phyloP scores from a whole-genome alignment of 768 basidiomycete species.

The Jaapia argillacea region DNA sequence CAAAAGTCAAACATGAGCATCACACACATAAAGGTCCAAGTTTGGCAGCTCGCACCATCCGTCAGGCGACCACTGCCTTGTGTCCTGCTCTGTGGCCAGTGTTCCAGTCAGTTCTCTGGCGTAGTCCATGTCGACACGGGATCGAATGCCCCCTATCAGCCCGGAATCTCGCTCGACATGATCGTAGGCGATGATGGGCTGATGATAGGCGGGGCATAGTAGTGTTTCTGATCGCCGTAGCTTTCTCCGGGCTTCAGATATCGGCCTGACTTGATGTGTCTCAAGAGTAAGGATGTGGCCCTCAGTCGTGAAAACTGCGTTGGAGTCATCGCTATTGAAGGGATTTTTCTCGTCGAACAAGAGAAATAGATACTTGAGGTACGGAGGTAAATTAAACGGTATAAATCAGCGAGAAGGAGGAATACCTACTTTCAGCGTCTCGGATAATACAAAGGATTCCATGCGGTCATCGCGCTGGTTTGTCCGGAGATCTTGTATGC shows the following conservation, averaged over 20 bases:
- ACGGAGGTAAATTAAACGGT: not conserved
- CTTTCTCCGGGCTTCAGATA: slow-evolving; percentile 48
- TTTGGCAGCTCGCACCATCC: slow-evolving; percentile 73
- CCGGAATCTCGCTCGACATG: slow-evolving; percentile 27
- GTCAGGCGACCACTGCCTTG: slow-evolving; percentile 49
- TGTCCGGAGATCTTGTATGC: slow-evolving; percentile 68
- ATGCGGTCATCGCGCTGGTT: slow-evolving; percentile 85
- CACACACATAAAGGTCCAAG: slow-evolving; percentile 57
- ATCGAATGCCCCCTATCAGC: slow-evolving; percentile 59
- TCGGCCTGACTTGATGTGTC: slow-evolving; percentile 38
- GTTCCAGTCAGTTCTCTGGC: slow-evolving; percentile 59
- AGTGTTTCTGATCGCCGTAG: slow-evolving; percentile 54
- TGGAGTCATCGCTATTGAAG: slow-evolving; percentile 66
- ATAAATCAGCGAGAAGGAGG: not conserved
- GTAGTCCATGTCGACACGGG: slow-evolving; percentile 73
- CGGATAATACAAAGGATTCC: slow-evolving; percentile 94
- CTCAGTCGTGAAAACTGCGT: slow-evolving; percentile 92
- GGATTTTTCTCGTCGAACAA: slow-evolving; percentile 83
- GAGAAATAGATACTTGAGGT: slow-evolving; percentile 75
- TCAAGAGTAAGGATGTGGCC: slow-evolving; percentile 79
- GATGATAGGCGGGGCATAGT: slow-evolving; percentile 65
- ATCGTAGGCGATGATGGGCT: slow-evolving; percentile 27
- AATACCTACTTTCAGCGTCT: slow-evolving; percentile 72
- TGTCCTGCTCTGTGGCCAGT: slow-evolving; percentile 36
- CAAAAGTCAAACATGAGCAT: not conserved